These are phyloP conservation scores for Eucalyptus sp. DNA, from an alignment of 345 rosid species.

Conservation along the genomic window DNA sequence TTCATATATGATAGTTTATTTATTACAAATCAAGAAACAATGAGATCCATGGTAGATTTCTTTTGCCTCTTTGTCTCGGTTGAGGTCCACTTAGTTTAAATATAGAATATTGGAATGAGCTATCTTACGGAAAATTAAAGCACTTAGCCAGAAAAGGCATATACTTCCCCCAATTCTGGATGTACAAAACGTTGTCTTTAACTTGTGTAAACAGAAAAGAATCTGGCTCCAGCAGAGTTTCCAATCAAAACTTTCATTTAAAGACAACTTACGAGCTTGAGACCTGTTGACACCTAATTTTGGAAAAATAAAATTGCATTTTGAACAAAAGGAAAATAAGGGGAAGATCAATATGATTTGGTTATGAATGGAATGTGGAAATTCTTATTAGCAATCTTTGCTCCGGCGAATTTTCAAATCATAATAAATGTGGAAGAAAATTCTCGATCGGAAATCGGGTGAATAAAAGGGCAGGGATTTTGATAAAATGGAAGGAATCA, in stretches of 20 bases:
- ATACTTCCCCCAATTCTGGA: not conserved
- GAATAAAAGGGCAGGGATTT: too few species aligned
- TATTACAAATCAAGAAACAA: not conserved
- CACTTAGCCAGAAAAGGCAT: not conserved
- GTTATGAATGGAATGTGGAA: too few species aligned
- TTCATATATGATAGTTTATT: not conserved
- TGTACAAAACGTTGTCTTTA: not conserved
- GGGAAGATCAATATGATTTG: too few species aligned
- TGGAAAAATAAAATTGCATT: too few species aligned
- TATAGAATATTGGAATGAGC: not conserved
- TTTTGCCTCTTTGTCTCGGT: not conserved
- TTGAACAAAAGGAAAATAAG: too few species aligned
- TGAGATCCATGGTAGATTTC: not conserved
- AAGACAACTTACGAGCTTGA: not conserved
- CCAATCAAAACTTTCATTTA: not conserved
- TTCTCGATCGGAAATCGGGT: too few species aligned
- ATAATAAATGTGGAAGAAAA: too few species aligned
- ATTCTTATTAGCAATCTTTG: too few species aligned
- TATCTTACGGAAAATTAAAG: not conserved
- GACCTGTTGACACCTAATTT: too few species aligned
- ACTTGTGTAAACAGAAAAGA: not conserved
- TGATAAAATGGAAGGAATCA: too few species aligned
- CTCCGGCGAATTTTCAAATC: too few species aligned
- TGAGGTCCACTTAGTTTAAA: not conserved
- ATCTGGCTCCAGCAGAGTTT: not conserved